phyloP scores from a whole-genome alignment of 1,139 yeast genomes.

The Zygoascus meyerae region DNA sequence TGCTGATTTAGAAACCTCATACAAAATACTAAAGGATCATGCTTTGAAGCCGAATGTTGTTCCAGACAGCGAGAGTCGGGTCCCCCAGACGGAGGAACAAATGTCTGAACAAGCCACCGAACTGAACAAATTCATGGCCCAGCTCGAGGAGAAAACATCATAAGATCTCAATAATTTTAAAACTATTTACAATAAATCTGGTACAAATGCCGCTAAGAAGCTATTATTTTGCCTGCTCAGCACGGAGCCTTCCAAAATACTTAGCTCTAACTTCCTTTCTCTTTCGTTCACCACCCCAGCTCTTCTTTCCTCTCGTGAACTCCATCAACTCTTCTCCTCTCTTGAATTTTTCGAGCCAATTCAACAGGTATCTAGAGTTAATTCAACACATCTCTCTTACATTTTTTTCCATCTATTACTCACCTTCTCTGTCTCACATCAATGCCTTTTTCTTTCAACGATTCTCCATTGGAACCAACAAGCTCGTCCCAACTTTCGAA shows the following conservation, averaged over 20 bases:
- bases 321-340: constrained; percentile 55
- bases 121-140: constrained; percentile 28
- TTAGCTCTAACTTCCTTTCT: constrained; percentile 64
- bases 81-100: constrained; percentile 48
- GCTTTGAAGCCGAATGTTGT: constrained; percentile 36
- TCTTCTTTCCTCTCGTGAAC: constrained; percentile 61
- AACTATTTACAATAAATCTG: constrained; percentile 6
- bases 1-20: constrained; percentile 40
- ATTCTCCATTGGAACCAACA: constrained; percentile 48
- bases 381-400: not conserved
- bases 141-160: not conserved
- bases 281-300: constrained; percentile 86
- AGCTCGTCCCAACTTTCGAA: constrained; percentile 75
- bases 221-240: constrained; percentile 15
- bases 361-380: constrained; percentile 34
- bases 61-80: constrained; percentile 20
- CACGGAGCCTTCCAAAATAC: constrained; percentile 39
- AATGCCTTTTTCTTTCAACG: constrained; percentile 74
- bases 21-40: constrained; percentile 28
- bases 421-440: constrained; percentile 68
- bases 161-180: not conserved
- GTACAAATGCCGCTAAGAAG: not conserved
- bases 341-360: constrained; percentile 45
- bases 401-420: constrained; percentile 9
- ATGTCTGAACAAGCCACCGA: constrained; percentile 63